Conservation (phyloP, 2,329 filamentous ascomycete species). For the Neonectria punicea region DNA sequence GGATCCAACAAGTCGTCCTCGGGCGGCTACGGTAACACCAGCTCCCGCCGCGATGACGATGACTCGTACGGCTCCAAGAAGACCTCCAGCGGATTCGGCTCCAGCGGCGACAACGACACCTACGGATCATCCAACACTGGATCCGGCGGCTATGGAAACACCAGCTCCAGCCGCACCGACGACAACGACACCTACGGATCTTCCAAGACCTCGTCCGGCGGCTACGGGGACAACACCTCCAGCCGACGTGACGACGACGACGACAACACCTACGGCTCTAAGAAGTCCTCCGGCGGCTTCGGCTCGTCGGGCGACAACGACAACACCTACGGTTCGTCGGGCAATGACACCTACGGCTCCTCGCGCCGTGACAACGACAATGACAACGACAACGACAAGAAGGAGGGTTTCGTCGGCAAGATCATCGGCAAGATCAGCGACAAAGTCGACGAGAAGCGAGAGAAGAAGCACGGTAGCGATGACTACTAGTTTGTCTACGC, state of each 20-base stretch:
- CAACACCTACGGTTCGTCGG: slow-evolving; percentile 35
- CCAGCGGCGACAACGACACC: slow-evolving; percentile 14
- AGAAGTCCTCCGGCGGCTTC: slow-evolving; percentile 6
- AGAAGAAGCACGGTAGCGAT: slow-evolving; percentile 49
- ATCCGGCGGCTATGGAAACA: too few relatives aligned
- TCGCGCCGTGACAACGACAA: slow-evolving; percentile 23
- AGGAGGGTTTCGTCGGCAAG: slow-evolving; percentile 35
- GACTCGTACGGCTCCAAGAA: slow-evolving; percentile 29
- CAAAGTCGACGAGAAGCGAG: slow-evolving; percentile 64
- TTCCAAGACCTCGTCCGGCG: too few relatives aligned
- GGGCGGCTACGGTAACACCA: slow-evolving; percentile 9
- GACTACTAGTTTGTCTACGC: slow-evolving; percentile 33
- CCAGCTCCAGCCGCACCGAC: too few relatives aligned
- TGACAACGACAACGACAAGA: slow-evolving; percentile 21
- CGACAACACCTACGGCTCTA: slow-evolving; percentile 20
- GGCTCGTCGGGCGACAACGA: background rate
- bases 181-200: too few relatives aligned
- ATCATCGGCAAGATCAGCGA: slow-evolving; percentile 67
- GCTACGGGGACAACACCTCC: background rate
- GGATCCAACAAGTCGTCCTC: slow-evolving; percentile 19
- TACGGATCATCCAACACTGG: too few relatives aligned
- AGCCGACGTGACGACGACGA: background rate
- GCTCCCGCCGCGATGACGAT: slow-evolving; percentile 24
- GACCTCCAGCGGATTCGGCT: background rate
- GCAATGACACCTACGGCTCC: slow-evolving; percentile 31